These are phyloP conservation scores for Calonectria pauciramosa DNA, from an alignment of 2,329 filamentous ascomycete genomes.

Conservation along the genomic window DNA sequence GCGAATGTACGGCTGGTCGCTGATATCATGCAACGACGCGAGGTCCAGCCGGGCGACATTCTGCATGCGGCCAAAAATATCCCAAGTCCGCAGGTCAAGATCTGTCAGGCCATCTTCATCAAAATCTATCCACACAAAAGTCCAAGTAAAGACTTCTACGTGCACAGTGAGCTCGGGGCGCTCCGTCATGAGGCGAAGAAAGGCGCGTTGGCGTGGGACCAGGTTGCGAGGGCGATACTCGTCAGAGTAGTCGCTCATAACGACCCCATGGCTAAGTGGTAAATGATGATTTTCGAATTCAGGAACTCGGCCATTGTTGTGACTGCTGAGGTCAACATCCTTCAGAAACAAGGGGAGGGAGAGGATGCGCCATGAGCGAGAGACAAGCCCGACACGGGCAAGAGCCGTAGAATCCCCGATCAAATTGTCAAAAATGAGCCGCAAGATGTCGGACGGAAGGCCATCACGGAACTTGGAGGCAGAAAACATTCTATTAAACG, in stretches of 20 bases:
- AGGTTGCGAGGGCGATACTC: not conserved
- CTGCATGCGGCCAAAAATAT: not conserved
- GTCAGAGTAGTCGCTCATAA: not conserved
- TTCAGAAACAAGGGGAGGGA: not conserved
- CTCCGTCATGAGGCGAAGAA: not conserved
- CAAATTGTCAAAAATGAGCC: not conserved
- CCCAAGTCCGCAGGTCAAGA: not conserved
- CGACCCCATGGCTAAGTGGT: not conserved
- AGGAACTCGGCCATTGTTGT: not conserved
- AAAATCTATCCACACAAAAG: conserved; percentile 2
- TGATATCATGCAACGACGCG: not conserved
- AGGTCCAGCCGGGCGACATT: not conserved
- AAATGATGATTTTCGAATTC: not conserved
- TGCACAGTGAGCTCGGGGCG: conserved; percentile 6
- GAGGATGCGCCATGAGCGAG: not conserved
- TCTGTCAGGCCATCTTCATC: not conserved
- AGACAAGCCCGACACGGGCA: not conserved
- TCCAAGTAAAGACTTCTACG: not conserved
- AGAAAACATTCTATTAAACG: not conserved
- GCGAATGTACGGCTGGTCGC: not conserved
- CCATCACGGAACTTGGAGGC: not conserved
- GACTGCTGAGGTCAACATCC: conserved; percentile 6
- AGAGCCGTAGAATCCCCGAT: not conserved
- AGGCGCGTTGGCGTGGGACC: not conserved
- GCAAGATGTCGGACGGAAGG: not conserved